phyloP scores from a whole-genome alignment of 495 filamentous ascomycete species.

The Aspergillus ostianus region DNA sequence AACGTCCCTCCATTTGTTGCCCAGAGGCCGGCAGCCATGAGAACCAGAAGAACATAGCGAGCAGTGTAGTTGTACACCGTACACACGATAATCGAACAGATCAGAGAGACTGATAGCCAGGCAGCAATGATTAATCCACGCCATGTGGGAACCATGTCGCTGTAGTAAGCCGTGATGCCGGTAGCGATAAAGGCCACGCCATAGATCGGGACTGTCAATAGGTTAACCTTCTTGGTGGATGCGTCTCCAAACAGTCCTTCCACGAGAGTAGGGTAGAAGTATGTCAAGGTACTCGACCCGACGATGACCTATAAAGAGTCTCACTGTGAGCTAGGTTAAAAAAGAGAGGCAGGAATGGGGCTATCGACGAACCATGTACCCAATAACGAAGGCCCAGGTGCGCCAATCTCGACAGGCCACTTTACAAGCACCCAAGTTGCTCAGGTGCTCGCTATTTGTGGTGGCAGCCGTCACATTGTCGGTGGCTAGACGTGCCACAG shows the following conservation, averaged over 20 bases:
- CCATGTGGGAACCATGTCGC: slow-evolving; percentile 30
- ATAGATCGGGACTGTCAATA: slow-evolving; percentile 39
- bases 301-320: slow-evolving; percentile 24
- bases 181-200: slow-evolving; percentile 41
- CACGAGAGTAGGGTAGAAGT: slow-evolving; percentile 54
- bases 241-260: slow-evolving; percentile 44
- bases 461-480: slow-evolving; percentile 24
- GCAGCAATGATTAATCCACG: slow-evolving; percentile 30
- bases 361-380: slow-evolving; percentile 29
- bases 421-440: slow-evolving; percentile 16
- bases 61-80: slow-evolving; percentile 43
- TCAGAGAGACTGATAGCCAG: slow-evolving; percentile 39
- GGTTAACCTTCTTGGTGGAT: slow-evolving; percentile 38
- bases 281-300: slow-evolving; percentile 44
- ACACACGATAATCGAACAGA: slow-evolving; percentile 43
- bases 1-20: slow-evolving; percentile 43
- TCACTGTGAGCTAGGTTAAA: not conserved
- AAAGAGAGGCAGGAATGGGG: not conserved
- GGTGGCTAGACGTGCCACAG: slow-evolving; percentile 19
- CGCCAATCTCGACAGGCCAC: slow-evolving; percentile 18
- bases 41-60: slow-evolving; percentile 50
- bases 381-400: slow-evolving; percentile 29
- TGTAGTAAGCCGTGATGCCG: slow-evolving; percentile 29
- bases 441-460: slow-evolving; percentile 16
- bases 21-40: slow-evolving; percentile 52